Percentiles rank a stretch among this genome's conserved stretches.
Evolutionary conservation across 176 grass and related monocot species (phyloP).

Genomic region (Typha latifolia): DNA sequence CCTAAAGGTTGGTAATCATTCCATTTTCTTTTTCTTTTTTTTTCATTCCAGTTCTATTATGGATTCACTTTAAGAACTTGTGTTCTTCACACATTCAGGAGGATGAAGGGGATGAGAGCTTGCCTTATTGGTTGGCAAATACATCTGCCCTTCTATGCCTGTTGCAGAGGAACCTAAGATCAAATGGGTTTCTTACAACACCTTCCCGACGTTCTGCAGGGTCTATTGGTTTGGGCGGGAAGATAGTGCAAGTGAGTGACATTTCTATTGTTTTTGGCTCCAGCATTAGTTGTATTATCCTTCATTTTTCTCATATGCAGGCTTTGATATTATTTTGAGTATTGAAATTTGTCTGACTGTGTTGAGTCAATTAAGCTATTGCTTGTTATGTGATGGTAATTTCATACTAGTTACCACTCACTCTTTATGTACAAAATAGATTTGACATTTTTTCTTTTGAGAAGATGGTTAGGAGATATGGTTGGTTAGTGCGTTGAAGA

Average conservation of each 20-base stretch:
- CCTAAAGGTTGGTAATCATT: conserved; percentile 49
- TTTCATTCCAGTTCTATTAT: neutral
- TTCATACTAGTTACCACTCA: no score
- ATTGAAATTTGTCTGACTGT: neutral
- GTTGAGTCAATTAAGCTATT: neutral
- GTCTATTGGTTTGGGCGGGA: conserved; percentile 33
- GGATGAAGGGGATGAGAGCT: conserved; percentile 41
- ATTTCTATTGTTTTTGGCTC: neutral
- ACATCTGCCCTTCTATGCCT: conserved; percentile 80
- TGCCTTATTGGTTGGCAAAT: conserved; percentile 97
- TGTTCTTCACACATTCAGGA: conserved; percentile 33
- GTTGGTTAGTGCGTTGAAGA: no score
- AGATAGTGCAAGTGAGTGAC: conserved; percentile 52
- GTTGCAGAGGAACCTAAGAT: conserved; percentile 86
- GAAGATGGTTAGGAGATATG: no score
- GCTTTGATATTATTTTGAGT: neutral
- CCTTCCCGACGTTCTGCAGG: conserved; percentile 58
- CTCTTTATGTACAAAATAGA: no score
- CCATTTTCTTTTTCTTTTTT: neutral
- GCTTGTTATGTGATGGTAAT: no score
- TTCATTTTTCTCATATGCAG: neutral
- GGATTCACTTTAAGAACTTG: neutral
- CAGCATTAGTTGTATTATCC: neutral
- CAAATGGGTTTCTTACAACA: conserved; percentile 71
- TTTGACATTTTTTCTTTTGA: no score